These are phyloP conservation scores for Prunus campanulata DNA, from an alignment of 306 rosid species.

Conservation along the genomic window DNA sequence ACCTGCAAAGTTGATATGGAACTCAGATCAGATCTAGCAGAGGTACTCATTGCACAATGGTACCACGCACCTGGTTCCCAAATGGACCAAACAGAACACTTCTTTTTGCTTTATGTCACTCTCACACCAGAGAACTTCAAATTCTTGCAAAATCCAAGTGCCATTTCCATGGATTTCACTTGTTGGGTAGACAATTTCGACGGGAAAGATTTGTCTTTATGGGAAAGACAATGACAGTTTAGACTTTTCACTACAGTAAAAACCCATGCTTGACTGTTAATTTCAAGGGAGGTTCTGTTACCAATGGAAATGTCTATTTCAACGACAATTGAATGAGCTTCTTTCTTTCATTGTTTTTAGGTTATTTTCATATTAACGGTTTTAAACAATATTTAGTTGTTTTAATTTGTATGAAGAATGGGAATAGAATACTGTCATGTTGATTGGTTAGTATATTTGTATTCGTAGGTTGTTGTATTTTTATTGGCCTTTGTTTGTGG, in stretches of 20 bases:
- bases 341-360: too few species aligned
- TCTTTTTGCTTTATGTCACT: conserved; percentile 13
- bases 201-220: conserved; percentile 31
- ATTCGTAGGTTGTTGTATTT: too few species aligned
- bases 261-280: not conserved
- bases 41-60: conserved; percentile 7
- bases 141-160: conserved; percentile 14
- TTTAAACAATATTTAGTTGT: too few species aligned
- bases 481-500: too few species aligned
- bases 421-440: too few species aligned
- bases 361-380: too few species aligned
- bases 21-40: not conserved
- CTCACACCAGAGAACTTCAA: not conserved
- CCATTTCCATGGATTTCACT: not conserved
- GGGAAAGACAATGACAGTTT: conserved; percentile 18
- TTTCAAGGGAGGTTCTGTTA: not conserved
- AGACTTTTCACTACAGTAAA: conserved; percentile 27
- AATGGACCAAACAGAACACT: conserved; percentile 1
- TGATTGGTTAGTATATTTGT: too few species aligned
- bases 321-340: not conserved
- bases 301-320: not conserved
- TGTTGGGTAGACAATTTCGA: not conserved
- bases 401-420: too few species aligned
- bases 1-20: conserved; percentile 15
- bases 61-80: not conserved